Percentiles rank a stretch among this genome's conserved stretches.
Conservation (phyloP, 2,329 filamentous ascomycete genomes). For the Ilyonectria sp. region DNA sequence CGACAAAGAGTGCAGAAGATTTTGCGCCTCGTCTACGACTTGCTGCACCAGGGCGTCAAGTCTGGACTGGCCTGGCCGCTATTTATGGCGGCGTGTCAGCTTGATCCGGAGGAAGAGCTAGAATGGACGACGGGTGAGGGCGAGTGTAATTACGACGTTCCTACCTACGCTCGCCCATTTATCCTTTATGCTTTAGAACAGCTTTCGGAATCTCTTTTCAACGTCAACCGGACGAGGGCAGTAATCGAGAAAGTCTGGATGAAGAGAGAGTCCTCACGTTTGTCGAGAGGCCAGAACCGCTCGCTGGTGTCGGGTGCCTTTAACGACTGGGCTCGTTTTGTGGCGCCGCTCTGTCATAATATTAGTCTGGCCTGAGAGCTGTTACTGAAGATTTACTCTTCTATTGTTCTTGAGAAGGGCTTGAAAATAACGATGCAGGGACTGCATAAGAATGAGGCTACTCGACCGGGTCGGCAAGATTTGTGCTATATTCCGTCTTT, state of each 20-base stretch:
- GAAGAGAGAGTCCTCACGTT: conserved; percentile 35
- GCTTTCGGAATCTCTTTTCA: conserved; percentile 59
- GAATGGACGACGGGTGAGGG: neutral
- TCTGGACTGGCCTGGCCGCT: conserved; percentile 41
- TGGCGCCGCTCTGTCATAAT: conserved; percentile 48
- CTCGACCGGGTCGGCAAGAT: neutral
- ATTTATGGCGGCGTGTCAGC: conserved; percentile 42
- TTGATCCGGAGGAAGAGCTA: conserved; percentile 38
- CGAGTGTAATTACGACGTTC: neutral
- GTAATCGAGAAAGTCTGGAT: conserved; percentile 65
- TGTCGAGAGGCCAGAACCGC: conserved; percentile 50
- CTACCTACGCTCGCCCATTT: conserved; percentile 35
- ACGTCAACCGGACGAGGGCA: conserved; percentile 60
- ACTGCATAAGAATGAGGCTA: neutral
- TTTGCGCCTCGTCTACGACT: conserved; percentile 14
- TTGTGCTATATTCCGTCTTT: too few species aligned
- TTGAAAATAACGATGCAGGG: neutral
- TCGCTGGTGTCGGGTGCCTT: conserved; percentile 13
- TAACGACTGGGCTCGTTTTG: conserved; percentile 48
- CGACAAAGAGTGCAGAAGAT: conserved; percentile 31
- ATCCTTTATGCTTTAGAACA: conserved; percentile 47
- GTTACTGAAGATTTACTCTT: neutral
- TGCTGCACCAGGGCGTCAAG: conserved; percentile 37
- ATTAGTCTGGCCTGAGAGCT: conserved; percentile 43
- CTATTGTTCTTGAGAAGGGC: neutral